Base-by-base conservation (phyloP, 2,329 filamentous ascomycete species). In the Xylaria sp. region DNA sequence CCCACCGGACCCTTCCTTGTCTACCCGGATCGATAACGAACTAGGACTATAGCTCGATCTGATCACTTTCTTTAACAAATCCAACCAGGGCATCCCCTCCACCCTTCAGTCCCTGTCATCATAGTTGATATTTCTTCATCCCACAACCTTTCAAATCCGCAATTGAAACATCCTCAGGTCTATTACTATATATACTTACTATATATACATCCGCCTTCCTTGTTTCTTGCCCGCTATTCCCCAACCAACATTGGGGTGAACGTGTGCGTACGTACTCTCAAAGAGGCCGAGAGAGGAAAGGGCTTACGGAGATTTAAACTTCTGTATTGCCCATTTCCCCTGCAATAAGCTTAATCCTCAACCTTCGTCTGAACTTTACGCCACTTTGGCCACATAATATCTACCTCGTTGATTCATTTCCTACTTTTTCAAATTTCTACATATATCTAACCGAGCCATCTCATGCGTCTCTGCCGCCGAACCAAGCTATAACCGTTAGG, bases 351-450 rank as follows among this genome's bases (percentile, higher is more conserved):
- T 26, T 57, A 65, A 57, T 58, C 11, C 40, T 54, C 26, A 57
- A 57, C 33, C 40, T 57, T 57, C 54, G 28, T 60, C 62, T 38
- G 60, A 65, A 63, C 48, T 23, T 20, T 23, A 15, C 49, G 20
- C 46, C 46, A 65, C 53, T 54, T 54, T 17, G 17, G 56, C 40
- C 31, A 20, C 33, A 49, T 65, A 59, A 62, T 63, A 57, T 53
- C 46, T 42, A 51, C 17, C 59, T 63, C 54, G 40, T 63, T 26
- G 10, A 20, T 31, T 51, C 48, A 15, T 28, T 58, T 20, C 23
- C 33, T 17, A 28, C 3, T n/a, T 13, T 20, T 46, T n/a, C 40
- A 15, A 13, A 42, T 31, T 58, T 2, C 36, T 58, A 28, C n/a
- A 17, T 40, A 13, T 42, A 36, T 17, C 48, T 44, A 6, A 62